A percentile compares a stretch with the other conserved stretches of the same genome.
phyloP scores from a whole-genome alignment of 2,329 filamentous ascomycete species.

The Fusarium armeniacum region DNA sequence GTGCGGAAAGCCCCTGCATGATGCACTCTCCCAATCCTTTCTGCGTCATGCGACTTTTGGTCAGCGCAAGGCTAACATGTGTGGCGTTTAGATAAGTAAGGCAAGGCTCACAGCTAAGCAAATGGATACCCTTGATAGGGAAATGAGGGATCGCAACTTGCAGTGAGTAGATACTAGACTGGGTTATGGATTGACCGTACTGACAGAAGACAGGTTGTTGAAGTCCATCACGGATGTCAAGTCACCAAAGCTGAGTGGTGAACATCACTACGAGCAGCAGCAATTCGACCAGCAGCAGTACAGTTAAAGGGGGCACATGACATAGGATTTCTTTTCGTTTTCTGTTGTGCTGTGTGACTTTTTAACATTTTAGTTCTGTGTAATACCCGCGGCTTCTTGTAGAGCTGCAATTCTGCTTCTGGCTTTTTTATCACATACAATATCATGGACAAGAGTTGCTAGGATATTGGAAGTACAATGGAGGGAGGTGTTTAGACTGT shows the following conservation, averaged over 20 bases:
- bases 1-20: slow-evolving; percentile 70
- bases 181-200: not conserved
- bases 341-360: slow-evolving; percentile 38
- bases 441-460: slow-evolving; percentile 22
- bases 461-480: slow-evolving; percentile 29
- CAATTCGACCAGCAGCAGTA: slow-evolving; percentile 37
- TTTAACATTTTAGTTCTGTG: slow-evolving; percentile 45
- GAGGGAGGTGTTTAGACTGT: slow-evolving; percentile 10
- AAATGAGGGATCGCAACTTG: slow-evolving; percentile 69
- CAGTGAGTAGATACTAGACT: slow-evolving; percentile 56
- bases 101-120: slow-evolving; percentile 63
- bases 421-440: slow-evolving; percentile 37
- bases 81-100: slow-evolving; percentile 58
- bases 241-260: slow-evolving; percentile 31
- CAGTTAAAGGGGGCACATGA: slow-evolving; percentile 25
- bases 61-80: slow-evolving; percentile 40
- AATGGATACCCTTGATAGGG: slow-evolving; percentile 67
- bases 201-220: slow-evolving; percentile 42
- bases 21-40: slow-evolving; percentile 52
- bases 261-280: slow-evolving; percentile 39
- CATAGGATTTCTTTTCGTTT: slow-evolving; percentile 26
- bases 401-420: slow-evolving; percentile 45
- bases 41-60: slow-evolving; percentile 32
- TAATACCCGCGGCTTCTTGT: slow-evolving; percentile 49
- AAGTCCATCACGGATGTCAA: slow-evolving; percentile 50